Conservation (phyloP, 192 early-diverging fungal species). For the Pilobolus umbonatus region DNA sequence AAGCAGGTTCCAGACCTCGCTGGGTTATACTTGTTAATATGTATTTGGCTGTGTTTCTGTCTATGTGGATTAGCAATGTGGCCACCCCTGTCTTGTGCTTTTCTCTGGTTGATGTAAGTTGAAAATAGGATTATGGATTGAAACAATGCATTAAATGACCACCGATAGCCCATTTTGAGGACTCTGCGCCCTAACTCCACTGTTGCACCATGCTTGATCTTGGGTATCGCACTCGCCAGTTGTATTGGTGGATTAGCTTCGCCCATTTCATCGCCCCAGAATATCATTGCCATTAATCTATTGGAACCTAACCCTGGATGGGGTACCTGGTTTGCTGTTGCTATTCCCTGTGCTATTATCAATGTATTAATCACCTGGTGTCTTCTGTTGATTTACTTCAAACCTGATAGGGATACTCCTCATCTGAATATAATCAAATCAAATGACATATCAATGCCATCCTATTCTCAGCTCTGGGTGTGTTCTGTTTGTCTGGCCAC, state of each 20-base stretch:
- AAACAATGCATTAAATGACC: not conserved
- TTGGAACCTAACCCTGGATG: constrained; percentile 63
- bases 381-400: constrained; percentile 39
- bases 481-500: constrained; percentile 50
- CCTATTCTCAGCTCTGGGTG: constrained; percentile 23
- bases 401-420: constrained; percentile 11
- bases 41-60: constrained; percentile 65
- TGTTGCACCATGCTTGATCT: constrained; percentile 57
- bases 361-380: constrained; percentile 60
- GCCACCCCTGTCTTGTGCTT: constrained; percentile 75
- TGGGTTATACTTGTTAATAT: constrained; percentile 66
- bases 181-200: constrained; percentile 52
- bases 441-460: not conserved
- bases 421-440: constrained; percentile 16
- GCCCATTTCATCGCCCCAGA: constrained; percentile 73
- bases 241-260: constrained; percentile 74
- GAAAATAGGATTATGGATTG: not conserved
- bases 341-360: constrained; percentile 58
- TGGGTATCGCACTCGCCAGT: constrained; percentile 70
- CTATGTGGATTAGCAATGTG: constrained; percentile 80
- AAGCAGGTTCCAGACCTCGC: constrained; percentile 59
- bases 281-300: constrained; percentile 67
- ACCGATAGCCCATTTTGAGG: constrained; percentile 58
- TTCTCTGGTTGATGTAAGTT: constrained; percentile 36
- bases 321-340: constrained; percentile 61